A percentile compares a stretch with the other conserved stretches of the same genome.
These are phyloP conservation scores for Tricholoma matsutake DNA, from an alignment of 768 basidiomycete genomes.

Conservation along the genomic window DNA sequence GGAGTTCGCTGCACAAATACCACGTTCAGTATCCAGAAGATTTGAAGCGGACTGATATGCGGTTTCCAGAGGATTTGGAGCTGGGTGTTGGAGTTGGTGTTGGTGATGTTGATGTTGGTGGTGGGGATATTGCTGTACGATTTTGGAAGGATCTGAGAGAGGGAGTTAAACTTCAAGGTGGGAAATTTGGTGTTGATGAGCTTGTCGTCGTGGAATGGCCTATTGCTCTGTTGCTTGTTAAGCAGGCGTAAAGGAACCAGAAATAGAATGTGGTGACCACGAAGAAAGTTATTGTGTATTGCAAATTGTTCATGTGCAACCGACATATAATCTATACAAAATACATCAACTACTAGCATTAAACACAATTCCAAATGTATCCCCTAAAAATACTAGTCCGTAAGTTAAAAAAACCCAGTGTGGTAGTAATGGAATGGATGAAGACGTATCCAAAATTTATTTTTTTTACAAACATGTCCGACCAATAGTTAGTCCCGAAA, in stretches of 20 bases:
- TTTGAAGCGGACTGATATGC: conserved; percentile 27
- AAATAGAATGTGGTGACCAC: no score
- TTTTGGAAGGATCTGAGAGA: conserved; percentile 57
- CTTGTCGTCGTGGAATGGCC: conserved; percentile 49
- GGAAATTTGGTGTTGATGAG: conserved; percentile 35
- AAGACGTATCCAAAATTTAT: no score
- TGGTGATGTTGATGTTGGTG: conserved; percentile 27
- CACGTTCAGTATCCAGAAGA: conserved; percentile 63
- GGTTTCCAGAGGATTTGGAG: conserved; percentile 34
- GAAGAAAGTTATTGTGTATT: no score
- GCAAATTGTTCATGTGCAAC: neutral
- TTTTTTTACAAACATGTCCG: no score
- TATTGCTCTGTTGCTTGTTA: conserved; percentile 40
- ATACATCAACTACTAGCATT: neutral
- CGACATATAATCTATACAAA: neutral
- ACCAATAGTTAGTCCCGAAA: no score
- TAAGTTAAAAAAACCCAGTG: no score
- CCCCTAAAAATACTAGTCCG: no score
- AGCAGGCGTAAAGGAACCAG: conserved; percentile 12
- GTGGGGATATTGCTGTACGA: conserved; percentile 63
- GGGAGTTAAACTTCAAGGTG: conserved; percentile 29
- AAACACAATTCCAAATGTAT: no score
- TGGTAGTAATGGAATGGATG: no score
- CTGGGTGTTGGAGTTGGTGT: conserved; percentile 13
- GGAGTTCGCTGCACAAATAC: conserved; percentile 67